These are phyloP conservation scores for Datisca glomerata DNA, from an alignment of 306 rosid genomes.

Conservation along the genomic window DNA sequence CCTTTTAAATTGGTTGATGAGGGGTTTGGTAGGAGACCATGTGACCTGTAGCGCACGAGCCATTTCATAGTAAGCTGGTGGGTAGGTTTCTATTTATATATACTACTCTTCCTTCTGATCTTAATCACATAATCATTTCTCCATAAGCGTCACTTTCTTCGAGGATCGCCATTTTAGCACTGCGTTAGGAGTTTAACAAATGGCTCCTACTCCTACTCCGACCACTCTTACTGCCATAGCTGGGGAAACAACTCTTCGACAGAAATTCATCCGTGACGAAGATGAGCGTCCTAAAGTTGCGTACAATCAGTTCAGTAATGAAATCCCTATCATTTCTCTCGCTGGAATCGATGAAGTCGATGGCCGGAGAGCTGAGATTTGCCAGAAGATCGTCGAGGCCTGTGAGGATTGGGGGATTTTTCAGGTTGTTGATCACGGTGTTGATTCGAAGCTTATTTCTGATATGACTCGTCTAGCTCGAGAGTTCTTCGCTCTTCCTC, in stretches of 20 bases:
- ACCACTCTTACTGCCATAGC: constrained; percentile 49
- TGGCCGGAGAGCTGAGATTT: constrained; percentile 33
- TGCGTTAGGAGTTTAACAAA: no score
- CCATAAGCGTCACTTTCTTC: no score
- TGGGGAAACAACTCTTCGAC: constrained; percentile 36
- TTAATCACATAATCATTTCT: no score
- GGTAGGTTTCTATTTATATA: no score
- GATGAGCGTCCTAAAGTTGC: constrained; percentile 85
- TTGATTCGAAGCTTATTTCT: constrained; percentile 32
- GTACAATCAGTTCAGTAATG: constrained; percentile 59
- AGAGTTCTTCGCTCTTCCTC: constrained; percentile 59
- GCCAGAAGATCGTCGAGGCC: constrained; percentile 56
- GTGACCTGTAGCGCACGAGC: no score
- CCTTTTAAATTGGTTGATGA: no score
- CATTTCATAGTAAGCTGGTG: no score
- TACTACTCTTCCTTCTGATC: no score
- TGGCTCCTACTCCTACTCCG: not conserved
- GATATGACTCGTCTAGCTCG: constrained; percentile 54
- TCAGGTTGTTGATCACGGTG: constrained; percentile 78
- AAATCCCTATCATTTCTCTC: constrained; percentile 70
- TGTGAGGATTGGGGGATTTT: constrained; percentile 89
- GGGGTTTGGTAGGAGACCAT: no score
- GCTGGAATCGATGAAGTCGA: constrained; percentile 45
- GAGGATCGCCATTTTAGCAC: constrained; percentile 1
- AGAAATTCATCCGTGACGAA: constrained; percentile 58